A percentile compares a stretch with the other conserved stretches of the same genome.
Evolutionary conservation across 2,329 filamentous ascomycete species (phyloP).

Genomic region (Penicillium sp.): DNA sequence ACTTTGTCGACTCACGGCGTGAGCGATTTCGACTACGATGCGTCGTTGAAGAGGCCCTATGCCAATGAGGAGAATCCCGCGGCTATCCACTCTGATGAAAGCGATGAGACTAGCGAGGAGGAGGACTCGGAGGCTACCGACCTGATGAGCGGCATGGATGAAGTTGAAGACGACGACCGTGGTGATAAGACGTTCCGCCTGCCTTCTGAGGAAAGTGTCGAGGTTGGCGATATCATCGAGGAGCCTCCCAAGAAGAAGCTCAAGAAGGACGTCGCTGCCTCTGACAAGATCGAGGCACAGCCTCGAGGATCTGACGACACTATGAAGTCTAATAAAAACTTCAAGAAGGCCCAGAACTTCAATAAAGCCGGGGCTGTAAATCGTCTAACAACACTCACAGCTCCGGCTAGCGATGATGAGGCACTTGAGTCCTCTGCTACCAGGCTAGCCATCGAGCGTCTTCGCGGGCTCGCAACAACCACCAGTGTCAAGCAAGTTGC

Average conservation of each 20-base stretch:
- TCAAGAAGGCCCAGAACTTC: background rate
- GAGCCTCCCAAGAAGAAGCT: conserved; percentile 1
- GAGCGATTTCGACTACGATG: conserved; percentile 14
- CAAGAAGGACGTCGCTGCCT: background rate
- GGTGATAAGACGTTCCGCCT: background rate
- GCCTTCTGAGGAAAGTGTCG: background rate
- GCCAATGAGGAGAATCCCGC: background rate
- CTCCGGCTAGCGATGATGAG: background rate
- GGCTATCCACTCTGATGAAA: background rate
- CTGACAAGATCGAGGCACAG: background rate
- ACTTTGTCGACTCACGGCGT: background rate
- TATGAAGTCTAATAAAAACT: background rate
- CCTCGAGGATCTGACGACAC: background rate
- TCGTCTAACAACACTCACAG: background rate
- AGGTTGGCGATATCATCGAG: background rate
- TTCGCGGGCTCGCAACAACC: background rate
- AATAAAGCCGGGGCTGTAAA: background rate
- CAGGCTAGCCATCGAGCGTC: background rate
- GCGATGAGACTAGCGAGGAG: background rate
- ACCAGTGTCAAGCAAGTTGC: background rate
- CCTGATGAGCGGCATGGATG: background rate
- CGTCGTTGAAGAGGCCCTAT: conserved; percentile 5
- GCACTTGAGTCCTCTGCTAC: background rate
- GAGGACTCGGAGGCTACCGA: background rate
- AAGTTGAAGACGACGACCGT: background rate